Evolutionary conservation across 306 rosid genomes (phyloP).

Genomic region (Castanospermum australe): DNA sequence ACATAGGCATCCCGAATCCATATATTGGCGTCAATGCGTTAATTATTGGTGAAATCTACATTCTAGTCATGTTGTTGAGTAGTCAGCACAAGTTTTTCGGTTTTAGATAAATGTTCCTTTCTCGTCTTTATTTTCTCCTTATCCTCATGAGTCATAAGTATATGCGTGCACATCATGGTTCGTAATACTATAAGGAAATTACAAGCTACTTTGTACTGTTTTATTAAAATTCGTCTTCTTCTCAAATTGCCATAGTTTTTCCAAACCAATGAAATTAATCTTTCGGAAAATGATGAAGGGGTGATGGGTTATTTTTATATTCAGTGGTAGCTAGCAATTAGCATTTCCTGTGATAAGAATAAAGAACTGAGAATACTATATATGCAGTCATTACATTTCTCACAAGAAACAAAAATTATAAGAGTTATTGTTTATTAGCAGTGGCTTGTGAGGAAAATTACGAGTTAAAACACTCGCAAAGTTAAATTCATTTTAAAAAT

Average conservation of each 20-base stretch:
- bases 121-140: not conserved
- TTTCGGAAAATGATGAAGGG: not conserved
- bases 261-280: not conserved
- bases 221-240: not conserved
- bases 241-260: not conserved
- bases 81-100: not conserved
- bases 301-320: not conserved
- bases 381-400: not conserved
- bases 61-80: constrained; percentile 10
- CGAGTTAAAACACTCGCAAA: too few species aligned
- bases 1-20: not conserved
- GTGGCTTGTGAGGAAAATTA: too few species aligned
- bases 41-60: constrained; percentile 25
- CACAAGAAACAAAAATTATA: too few species aligned
- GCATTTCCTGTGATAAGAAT: not conserved
- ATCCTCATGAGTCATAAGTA: too few species aligned
- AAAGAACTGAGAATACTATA: not conserved
- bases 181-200: too few species aligned
- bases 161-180: too few species aligned
- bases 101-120: constrained; percentile 20
- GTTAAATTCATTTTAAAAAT: too few species aligned
- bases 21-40: constrained; percentile 9
- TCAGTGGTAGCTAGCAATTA: not conserved
- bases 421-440: too few species aligned
- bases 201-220: too few species aligned